These are phyloP conservation scores for Haplosporangium sp. DNA, from an alignment of 371 early-diverging fungal species.

Conservation along the genomic window DNA sequence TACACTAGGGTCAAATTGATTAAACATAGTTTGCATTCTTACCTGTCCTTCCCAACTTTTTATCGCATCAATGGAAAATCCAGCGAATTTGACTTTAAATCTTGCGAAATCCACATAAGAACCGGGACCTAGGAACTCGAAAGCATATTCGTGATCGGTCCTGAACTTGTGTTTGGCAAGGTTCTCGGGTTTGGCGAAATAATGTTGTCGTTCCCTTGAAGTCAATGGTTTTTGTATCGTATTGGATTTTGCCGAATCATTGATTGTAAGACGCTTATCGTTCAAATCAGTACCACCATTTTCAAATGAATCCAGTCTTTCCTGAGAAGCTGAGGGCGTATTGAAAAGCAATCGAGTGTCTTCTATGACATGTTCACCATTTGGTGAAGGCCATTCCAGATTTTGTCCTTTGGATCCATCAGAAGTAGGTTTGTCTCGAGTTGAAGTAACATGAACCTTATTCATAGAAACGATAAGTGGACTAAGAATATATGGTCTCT, in stretches of 20 bases:
- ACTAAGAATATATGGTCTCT: conserved; percentile 77
- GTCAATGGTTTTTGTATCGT: background rate
- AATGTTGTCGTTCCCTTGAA: background rate
- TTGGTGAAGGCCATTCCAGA: conserved; percentile 53
- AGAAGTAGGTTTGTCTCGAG: background rate
- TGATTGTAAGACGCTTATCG: no score
- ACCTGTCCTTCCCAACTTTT: no score
- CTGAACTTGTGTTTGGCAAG: conserved; percentile 52
- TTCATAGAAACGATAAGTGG: conserved; percentile 81
- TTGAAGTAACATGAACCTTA: conserved; percentile 58
- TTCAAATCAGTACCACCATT: no score
- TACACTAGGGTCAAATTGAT: no score
- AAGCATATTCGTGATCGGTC: conserved; percentile 65
- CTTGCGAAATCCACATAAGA: no score
- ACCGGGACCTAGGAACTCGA: conserved; percentile 58
- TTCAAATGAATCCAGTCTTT: no score
- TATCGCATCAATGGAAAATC: no score
- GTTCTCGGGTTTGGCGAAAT: conserved; percentile 29
- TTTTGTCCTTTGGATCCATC: background rate
- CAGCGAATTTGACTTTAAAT: no score
- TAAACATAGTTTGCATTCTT: no score
- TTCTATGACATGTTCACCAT: conserved; percentile 57
- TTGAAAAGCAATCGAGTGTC: conserved; percentile 14
- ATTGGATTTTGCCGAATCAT: conserved; percentile 2
- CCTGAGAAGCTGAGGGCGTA: conserved; percentile 7